phyloP scores from a whole-genome alignment of 106 monocot genomes.

The Alisma plantagoaquatica region DNA sequence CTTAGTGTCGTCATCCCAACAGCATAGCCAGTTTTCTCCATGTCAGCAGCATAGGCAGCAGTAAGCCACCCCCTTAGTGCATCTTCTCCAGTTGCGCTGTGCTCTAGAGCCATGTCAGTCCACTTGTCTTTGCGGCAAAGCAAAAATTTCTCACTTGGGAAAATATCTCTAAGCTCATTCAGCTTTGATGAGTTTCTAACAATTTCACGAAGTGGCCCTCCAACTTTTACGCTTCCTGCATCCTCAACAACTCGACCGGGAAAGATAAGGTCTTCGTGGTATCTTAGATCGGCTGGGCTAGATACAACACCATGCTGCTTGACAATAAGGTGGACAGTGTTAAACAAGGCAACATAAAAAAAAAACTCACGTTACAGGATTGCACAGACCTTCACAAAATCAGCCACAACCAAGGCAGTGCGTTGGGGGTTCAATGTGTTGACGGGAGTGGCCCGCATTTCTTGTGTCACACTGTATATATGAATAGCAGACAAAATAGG shows the following conservation, averaged over 20 bases:
- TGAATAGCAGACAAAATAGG: constrained; percentile 74
- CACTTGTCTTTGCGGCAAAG: constrained; percentile 26
- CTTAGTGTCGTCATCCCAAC: constrained; percentile 7
- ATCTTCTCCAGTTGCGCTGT: constrained; percentile 75
- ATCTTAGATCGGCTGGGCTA: constrained; percentile 73
- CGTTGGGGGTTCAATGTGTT: constrained; percentile 94
- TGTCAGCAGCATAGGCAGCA: constrained; percentile 63
- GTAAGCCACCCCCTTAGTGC: constrained; percentile 85
- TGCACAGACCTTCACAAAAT: constrained; percentile 53
- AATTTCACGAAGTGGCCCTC: constrained; percentile 49
- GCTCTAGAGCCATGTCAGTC: constrained; percentile 57
- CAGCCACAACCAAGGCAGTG: constrained; percentile 84
- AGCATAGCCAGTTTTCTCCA: constrained; percentile 21
- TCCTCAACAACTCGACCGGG: constrained; percentile 62
- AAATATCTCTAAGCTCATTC: constrained; percentile 33
- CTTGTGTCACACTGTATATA: constrained; percentile 75
- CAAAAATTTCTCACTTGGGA: constrained; percentile 66
- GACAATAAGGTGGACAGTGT: not conserved
- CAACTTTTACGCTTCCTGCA: constrained; percentile 76
- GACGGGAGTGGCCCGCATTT: constrained; percentile 85
- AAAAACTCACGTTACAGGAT: not conserved
- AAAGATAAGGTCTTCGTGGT: constrained; percentile 73
- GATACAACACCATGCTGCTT: constrained; percentile 58
- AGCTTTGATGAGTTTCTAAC: constrained; percentile 41
- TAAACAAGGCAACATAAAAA: not conserved